These are phyloP conservation scores for Quercus rubra DNA, from an alignment of 306 rosid species.

Conservation along the genomic window DNA sequence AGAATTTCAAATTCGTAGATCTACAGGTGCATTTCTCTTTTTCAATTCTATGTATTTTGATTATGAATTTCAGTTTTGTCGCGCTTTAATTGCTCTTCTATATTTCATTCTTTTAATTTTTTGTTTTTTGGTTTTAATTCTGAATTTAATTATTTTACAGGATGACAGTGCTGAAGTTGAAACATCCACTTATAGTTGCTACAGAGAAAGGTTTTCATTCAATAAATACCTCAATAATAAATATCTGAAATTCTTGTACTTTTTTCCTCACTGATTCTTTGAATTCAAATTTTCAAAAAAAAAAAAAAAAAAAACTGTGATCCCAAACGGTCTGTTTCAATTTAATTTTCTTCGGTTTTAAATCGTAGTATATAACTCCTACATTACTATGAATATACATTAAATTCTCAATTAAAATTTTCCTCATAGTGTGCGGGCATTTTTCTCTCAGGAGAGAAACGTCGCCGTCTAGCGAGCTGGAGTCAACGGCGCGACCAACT, in stretches of 20 bases:
- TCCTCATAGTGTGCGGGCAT: background rate
- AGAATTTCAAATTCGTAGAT: conserved; percentile 50
- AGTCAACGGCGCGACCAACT: conserved; percentile 26
- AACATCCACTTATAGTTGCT: conserved; percentile 55
- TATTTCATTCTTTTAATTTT: conserved; percentile 8
- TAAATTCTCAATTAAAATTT: background rate
- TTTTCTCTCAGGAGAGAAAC: conserved; percentile 55
- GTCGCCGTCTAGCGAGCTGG: conserved; percentile 44
- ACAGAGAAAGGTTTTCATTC: conserved; percentile 53
- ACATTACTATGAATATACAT: background rate
- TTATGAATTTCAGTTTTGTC: conserved; percentile 17
- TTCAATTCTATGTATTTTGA: background rate
- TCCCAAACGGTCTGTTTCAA: conserved; percentile 8
- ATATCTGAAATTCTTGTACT: background rate
- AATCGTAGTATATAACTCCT: background rate
- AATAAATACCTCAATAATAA: background rate
- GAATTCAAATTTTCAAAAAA: conserved; percentile 37
- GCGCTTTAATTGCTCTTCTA: conserved; percentile 28
- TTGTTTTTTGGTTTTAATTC: conserved; percentile 26
- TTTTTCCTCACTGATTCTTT: background rate
- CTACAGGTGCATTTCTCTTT: conserved; percentile 51
- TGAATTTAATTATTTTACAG: conserved; percentile 36
- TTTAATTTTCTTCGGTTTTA: conserved; percentile 15
- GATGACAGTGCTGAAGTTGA: conserved; percentile 66
- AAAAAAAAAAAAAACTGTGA: background rate